Percentiles rank a stretch among this genome's conserved stretches.
phyloP scores from a whole-genome alignment of 345 rosid genomes.

The Trapa incisa region DNA sequence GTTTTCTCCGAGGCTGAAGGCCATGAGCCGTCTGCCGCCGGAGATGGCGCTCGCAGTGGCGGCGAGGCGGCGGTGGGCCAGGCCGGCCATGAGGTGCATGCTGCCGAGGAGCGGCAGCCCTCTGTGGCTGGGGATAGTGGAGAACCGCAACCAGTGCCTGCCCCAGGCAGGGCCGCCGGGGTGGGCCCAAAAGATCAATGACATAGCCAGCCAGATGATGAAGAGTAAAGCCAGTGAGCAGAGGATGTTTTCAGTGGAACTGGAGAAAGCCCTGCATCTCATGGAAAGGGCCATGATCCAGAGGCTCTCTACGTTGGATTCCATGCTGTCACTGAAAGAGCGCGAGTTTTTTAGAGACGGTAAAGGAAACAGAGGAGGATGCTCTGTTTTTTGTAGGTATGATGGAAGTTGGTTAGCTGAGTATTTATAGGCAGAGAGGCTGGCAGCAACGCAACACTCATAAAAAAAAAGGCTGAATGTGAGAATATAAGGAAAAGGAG shows the following conservation, averaged over 20 bases:
- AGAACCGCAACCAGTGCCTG: neutral
- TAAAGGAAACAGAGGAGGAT: neutral
- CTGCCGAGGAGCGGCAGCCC: constrained; percentile 5
- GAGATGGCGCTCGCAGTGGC: neutral
- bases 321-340: neutral
- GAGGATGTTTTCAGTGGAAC: neutral
- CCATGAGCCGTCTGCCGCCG: constrained; percentile 3
- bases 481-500: too few species aligned
- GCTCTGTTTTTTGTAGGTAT: neutral
- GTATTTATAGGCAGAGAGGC: neutral
- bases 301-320: neutral
- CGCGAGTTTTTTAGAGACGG: too few species aligned
- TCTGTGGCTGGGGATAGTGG: neutral
- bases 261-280: neutral
- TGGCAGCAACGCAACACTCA: neutral
- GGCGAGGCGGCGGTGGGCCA: constrained; percentile 5
- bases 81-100: constrained; percentile 3
- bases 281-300: neutral
- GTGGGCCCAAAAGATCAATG: neutral
- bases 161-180: constrained; percentile 3
- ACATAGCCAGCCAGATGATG: neutral
- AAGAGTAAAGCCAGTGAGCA: neutral
- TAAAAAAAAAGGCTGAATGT: too few species aligned
- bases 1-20: constrained; percentile 2
- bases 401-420: neutral